Evolutionary conservation across 2,329 filamentous ascomycete species (phyloP), one percentile per base, ranked within the genome.

Genomic region (Sodiomyces alkalinus): DNA sequence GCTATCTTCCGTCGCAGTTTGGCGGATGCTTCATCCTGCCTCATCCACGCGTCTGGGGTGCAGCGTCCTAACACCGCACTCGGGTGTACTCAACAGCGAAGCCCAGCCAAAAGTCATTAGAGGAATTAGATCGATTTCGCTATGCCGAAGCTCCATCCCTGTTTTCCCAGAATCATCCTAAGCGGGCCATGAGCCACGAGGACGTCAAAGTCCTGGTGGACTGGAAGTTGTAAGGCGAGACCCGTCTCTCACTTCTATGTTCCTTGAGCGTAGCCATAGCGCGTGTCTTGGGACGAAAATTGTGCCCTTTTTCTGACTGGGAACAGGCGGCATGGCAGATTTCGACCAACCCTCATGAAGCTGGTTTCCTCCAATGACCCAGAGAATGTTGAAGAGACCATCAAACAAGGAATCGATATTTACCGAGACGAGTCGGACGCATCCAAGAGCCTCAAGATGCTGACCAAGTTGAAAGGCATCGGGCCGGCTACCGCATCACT

Each of bases 401-500:
- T 75, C 11, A 46, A 54, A 6, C 45, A 60, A 17, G 75, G 70
- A 0, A 59, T 76, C 33, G 41, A 46, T 4, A 31, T 44, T 17
- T 68, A 72, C 40, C 47, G 49, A 31, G 35, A 44, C 7, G 44
- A 53, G 18, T 37, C 48, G 5, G 46, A 55, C 21, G 38, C 48
- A 1, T 30, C 51, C 3, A 46, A 53, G 6, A 61, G 70, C 4
- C 44, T 81, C 6, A 58, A 60, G 3, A 50, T 53, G 2, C 56
- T 86, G 8, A 61, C 60, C 2, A 60, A 60, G 31, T 56, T 90
- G n/a, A 74, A 62, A 37, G 81, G 81, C 19, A 70, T 92, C 35
- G 81, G 81, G 1, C 80, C 81, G 2, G 81, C 81, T 6, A 87
- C 80, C 1, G 80, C 79, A 1, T 81, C 78, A 2, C 64, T 90